Conservation (phyloP, 345 rosid species). For the Hypericum perforatum region DNA sequence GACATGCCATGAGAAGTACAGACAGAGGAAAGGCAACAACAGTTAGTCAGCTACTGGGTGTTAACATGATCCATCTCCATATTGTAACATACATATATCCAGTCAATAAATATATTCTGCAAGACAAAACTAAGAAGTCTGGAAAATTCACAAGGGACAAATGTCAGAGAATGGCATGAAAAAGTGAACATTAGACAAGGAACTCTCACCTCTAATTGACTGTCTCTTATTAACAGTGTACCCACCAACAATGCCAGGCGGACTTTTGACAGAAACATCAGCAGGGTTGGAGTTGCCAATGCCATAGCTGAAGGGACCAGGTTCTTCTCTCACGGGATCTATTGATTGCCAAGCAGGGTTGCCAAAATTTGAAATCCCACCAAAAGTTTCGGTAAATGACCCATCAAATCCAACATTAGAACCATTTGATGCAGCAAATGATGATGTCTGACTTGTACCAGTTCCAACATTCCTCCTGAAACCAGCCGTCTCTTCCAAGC, state of each 20-base stretch:
- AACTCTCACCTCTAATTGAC: slow-evolving; percentile 54
- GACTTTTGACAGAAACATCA: slow-evolving; percentile 40
- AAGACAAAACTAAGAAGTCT: no score
- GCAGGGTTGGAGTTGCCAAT: slow-evolving; percentile 30
- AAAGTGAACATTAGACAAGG: not conserved
- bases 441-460: slow-evolving; percentile 31
- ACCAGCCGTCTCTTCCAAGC: slow-evolving; percentile 31
- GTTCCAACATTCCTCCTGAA: slow-evolving; percentile 44
- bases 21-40: no score
- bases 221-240: slow-evolving; percentile 62
- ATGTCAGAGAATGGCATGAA: slow-evolving; percentile 5
- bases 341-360: slow-evolving; percentile 51
- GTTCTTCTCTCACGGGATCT: slow-evolving; percentile 38
- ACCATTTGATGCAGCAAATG: slow-evolving; percentile 42
- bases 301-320: slow-evolving; percentile 45
- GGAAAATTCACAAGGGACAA: not conserved
- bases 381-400: slow-evolving; percentile 38
- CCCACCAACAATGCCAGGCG: slow-evolving; percentile 63
- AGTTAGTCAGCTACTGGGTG: no score
- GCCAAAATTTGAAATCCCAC: slow-evolving; percentile 42
- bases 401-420: slow-evolving; percentile 40
- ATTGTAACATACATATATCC: no score
- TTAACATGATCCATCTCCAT: no score
- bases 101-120: no score
- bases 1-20: no score